phyloP scores from a whole-genome alignment of 441 rosid genomes.

The Mallotus repandus region DNA sequence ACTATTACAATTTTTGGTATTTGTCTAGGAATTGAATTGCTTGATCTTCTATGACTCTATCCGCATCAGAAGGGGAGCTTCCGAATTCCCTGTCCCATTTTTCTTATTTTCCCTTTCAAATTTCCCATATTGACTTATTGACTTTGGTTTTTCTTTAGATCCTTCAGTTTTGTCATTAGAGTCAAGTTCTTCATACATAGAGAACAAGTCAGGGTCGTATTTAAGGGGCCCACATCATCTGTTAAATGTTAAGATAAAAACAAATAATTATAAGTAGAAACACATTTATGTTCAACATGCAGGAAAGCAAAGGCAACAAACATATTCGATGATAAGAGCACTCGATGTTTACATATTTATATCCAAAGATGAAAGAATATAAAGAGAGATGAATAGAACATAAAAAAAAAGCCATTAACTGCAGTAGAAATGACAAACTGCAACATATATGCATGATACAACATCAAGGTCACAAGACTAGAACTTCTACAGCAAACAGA shows the following conservation, averaged over 20 bases:
- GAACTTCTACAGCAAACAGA: neutral
- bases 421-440: neutral
- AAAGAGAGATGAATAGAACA: neutral
- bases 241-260: slow-evolving; percentile 20
- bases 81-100: no score
- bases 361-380: neutral
- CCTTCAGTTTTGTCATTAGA: slow-evolving; percentile 47
- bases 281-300: slow-evolving; percentile 2
- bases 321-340: neutral
- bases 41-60: no score
- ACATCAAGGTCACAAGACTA: neutral
- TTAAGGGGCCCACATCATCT: slow-evolving; percentile 99
- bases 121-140: slow-evolving; percentile 72
- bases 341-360: neutral
- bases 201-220: slow-evolving; percentile 77
- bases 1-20: no score
- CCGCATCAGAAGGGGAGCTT: no score
- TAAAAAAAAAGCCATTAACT: neutral
- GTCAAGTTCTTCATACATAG: slow-evolving; percentile 58
- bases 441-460: neutral
- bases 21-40: no score
- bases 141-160: slow-evolving; percentile 57
- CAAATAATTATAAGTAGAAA: slow-evolving; percentile 12
- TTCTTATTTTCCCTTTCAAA: slow-evolving; percentile 85
- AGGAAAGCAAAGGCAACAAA: neutral